phyloP scores from a whole-genome alignment of 495 filamentous ascomycete species.

The Tuber borchii region DNA sequence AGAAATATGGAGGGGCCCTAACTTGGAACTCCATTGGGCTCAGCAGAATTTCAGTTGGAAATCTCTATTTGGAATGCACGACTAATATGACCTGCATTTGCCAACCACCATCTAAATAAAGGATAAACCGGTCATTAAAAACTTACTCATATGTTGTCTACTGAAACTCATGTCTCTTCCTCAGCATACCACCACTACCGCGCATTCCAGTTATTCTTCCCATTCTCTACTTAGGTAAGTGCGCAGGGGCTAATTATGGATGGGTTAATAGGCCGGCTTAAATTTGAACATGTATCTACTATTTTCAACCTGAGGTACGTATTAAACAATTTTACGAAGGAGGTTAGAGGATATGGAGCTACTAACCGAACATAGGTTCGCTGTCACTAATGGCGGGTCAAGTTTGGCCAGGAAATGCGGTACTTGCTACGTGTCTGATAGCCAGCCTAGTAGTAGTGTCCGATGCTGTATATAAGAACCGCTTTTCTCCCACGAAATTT shows the following conservation, averaged over 20 bases:
- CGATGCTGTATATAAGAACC: too few relatives aligned
- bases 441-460: too few relatives aligned
- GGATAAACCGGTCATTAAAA: not conserved
- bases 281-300: too few relatives aligned
- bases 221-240: not conserved
- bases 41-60: conserved; percentile 24
- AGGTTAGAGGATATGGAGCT: too few relatives aligned
- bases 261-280: conserved; percentile 50
- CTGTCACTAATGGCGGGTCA: too few relatives aligned
- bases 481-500: too few relatives aligned
- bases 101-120: not conserved
- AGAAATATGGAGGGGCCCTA: conserved; percentile 26
- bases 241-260: not conserved
- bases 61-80: conserved; percentile 31
- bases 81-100: conserved; percentile 26
- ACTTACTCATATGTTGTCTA: conserved; percentile 7
- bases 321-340: too few relatives aligned
- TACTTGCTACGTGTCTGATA: too few relatives aligned
- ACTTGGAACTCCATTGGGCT: conserved; percentile 22
- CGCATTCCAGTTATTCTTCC: conserved; percentile 12
- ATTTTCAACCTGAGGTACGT: too few relatives aligned
- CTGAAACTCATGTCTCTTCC: conserved; percentile 20
- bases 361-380: too few relatives aligned
- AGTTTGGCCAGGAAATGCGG: too few relatives aligned
- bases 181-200: not conserved